A percentile compares a stretch with the other conserved stretches of the same genome.
These are phyloP conservation scores for Penicillium lividum DNA, from an alignment of 495 filamentous ascomycete genomes.

Conservation along the genomic window DNA sequence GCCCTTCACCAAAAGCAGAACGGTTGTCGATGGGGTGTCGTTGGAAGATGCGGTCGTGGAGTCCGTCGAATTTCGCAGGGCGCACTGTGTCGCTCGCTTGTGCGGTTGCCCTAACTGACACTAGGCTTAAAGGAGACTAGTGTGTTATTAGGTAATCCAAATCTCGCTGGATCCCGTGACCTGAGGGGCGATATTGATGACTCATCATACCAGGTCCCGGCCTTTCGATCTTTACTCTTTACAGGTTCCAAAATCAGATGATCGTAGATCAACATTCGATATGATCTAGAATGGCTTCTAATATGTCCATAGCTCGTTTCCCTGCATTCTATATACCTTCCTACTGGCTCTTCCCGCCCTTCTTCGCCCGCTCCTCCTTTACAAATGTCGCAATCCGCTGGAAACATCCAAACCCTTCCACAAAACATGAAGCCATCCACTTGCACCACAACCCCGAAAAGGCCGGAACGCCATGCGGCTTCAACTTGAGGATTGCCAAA, in stretches of 20 bases:
- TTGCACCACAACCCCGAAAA: constrained; percentile 57
- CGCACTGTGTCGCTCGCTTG: constrained; percentile 49
- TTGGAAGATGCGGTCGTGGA: constrained; percentile 44
- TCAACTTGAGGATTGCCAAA: constrained; percentile 52
- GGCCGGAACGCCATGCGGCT: constrained; percentile 56
- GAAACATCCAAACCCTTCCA: constrained; percentile 60
- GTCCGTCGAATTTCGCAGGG: constrained; percentile 48
- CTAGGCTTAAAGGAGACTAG: constrained; percentile 29
- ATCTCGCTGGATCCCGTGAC: not conserved
- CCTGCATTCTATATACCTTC: not conserved
- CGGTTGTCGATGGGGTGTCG: constrained; percentile 48
- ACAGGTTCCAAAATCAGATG: not conserved
- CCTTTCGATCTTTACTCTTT: not conserved
- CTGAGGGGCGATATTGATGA: not conserved
- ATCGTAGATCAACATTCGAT: not conserved
- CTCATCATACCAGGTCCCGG: not conserved
- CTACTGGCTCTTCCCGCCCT: constrained; percentile 32
- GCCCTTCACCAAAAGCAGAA: constrained; percentile 53
- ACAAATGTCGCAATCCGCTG: constrained; percentile 58
- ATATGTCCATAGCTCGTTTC: not conserved
- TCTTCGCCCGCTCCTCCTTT: constrained; percentile 50
- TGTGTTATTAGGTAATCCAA: constrained; percentile 15
- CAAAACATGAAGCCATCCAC: constrained; percentile 58
- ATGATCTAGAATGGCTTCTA: not conserved
- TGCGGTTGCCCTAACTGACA: constrained; percentile 44